phyloP scores from a whole-genome alignment of 208 protist genomes.

The Leptomonas seymouri region DNA sequence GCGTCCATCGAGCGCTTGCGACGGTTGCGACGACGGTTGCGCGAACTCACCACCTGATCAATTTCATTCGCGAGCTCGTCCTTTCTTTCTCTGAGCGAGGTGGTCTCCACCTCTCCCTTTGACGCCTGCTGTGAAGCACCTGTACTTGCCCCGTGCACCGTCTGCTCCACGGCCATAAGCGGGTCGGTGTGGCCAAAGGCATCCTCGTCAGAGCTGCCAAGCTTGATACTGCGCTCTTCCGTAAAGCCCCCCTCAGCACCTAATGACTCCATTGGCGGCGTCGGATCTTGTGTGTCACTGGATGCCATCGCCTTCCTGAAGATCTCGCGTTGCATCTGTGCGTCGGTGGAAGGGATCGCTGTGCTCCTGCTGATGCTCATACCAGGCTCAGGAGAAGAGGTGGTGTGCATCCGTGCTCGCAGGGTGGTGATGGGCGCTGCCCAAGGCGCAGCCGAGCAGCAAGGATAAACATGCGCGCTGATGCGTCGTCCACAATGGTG shows the following conservation, averaged over 20 bases:
- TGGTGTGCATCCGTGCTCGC: neutral
- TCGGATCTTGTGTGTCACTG: neutral
- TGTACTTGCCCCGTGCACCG: slow-evolving; percentile 14
- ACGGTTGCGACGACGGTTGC: slow-evolving; percentile 51
- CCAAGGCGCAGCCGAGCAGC: neutral
- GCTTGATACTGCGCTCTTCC: slow-evolving; percentile 17
- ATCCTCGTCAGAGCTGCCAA: slow-evolving; percentile 54
- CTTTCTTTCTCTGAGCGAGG: neutral
- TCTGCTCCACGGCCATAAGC: slow-evolving; percentile 39
- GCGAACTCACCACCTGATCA: slow-evolving; percentile 23
- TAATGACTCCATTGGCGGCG: neutral
- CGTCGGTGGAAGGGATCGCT: neutral
- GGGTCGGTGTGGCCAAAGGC: slow-evolving; percentile 59
- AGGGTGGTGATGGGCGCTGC: neutral
- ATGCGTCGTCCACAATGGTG: slow-evolving; percentile 1
- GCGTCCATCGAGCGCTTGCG: slow-evolving; percentile 65
- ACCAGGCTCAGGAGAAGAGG: neutral
- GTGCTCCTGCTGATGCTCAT: neutral
- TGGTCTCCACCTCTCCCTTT: neutral
- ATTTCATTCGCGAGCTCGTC: slow-evolving; percentile 18
- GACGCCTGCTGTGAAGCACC: neutral
- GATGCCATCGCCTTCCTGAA: neutral
- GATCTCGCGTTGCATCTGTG: slow-evolving; percentile 19
- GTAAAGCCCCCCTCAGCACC: slow-evolving; percentile 17
- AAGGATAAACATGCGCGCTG: neutral